Conservation (phyloP, 495 filamentous ascomycete genomes). For the Hypoxylon trugodes region DNA sequence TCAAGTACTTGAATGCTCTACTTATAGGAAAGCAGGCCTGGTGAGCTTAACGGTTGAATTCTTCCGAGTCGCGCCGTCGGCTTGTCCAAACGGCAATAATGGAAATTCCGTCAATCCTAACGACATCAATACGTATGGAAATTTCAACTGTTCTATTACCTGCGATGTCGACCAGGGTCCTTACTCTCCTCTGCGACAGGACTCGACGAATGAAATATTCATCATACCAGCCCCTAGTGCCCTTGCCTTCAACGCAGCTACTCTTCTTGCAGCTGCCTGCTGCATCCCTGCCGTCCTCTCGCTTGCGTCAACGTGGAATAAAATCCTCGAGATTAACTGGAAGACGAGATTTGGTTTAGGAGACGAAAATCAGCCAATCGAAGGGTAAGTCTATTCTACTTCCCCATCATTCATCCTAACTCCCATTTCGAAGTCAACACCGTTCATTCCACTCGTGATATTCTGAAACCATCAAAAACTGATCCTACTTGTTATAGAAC, state of each 20-base stretch:
- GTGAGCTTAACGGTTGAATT: conserved; percentile 67
- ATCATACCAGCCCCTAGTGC: conserved; percentile 61
- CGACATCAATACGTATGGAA: conserved; percentile 43
- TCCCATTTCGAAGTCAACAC: not conserved
- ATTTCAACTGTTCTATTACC: conserved; percentile 48
- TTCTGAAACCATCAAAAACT: not conserved
- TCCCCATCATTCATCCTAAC: not conserved
- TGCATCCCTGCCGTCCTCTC: conserved; percentile 67
- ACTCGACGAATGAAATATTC: conserved; percentile 61
- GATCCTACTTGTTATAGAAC: conserved; percentile 44
- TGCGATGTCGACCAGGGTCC: conserved; percentile 55
- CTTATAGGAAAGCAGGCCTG: conserved; percentile 51
- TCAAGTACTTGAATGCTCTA: not conserved
- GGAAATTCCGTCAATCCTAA: conserved; percentile 47
- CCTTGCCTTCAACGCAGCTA: conserved; percentile 62
- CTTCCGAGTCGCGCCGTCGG: conserved; percentile 53
- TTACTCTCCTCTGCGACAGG: conserved; percentile 57
- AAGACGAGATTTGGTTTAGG: conserved; percentile 48
- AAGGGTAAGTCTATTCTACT: conserved; percentile 40
- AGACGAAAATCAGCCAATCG: conserved; percentile 52
- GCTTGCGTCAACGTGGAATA: conserved; percentile 65
- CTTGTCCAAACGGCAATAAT: conserved; percentile 51
- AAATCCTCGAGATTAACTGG: conserved; percentile 66
- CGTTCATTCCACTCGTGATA: too few species aligned
- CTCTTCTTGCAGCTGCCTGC: conserved; percentile 65